Base-by-base conservation (phyloP, 1,139 yeast species). In the Waltiozyma sp. region DNA sequence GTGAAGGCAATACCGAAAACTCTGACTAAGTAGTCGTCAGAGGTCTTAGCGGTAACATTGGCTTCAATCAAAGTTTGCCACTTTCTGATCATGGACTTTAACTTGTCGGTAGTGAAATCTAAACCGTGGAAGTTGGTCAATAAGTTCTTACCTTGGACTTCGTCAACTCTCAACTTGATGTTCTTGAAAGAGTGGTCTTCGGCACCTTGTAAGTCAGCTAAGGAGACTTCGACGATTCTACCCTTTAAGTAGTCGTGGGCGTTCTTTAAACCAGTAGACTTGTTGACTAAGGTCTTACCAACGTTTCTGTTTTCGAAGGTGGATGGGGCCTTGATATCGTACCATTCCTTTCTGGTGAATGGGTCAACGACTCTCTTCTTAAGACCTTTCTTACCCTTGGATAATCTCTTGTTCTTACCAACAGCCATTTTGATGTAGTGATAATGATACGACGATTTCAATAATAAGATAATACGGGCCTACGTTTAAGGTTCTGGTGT, bases 301-400 rank as follows among this genome's bases (percentile, higher is more conserved):
- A 84, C 94, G 65, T 83, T 82, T 72, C 94, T 83, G 82, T 82
- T 82, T 71, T 84, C 94, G 63, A 85, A 86, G 62, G 94, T 84
- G 65, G 95, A 79, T 65, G 95, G 95, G 57, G 95, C 95, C 77
- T 86, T 85, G 74, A 86, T 82, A 70, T 81, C 89, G 71, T 75
- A 86, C 95, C 95, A 85, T 64, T 85, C 95, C 77, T 86, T 86
- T 70, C 37, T 83, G 80, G 91, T 75, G 86, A 85, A 85, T 66
- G 95, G 94, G 78, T 85, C 95, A 60, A 84, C 89, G 68, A 80
- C 87, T 81, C 80, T 85, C 89, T 85, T 86, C 93, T 86, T 86
- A 71, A 83, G 71, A 65, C 94, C 94, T 75, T 85, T 86, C 87
- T 85, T 85, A 71, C 95, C 94, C 77, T 85, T 85, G 74, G 89